Conservation (phyloP, 345 rosid species). For the Barbarea vulgaris region DNA sequence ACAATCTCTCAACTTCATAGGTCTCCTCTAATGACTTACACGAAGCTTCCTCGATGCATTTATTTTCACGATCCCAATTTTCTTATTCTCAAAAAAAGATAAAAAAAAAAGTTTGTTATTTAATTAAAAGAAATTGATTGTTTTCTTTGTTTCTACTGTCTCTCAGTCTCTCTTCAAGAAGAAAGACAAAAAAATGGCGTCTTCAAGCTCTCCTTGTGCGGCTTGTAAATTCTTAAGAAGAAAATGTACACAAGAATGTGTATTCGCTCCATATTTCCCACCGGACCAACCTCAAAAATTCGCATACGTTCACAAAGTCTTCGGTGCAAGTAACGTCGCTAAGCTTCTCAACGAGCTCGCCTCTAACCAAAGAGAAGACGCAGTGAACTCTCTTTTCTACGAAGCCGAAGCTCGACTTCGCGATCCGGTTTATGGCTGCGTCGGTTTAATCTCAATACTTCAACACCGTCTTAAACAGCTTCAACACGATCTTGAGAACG, state of each 20-base stretch:
- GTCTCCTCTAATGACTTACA: slow-evolving; percentile 26
- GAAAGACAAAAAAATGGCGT: slow-evolving; percentile 47
- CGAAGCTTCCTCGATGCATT: slow-evolving; percentile 43
- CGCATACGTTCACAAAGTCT: slow-evolving; percentile 56
- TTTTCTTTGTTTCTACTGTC: neutral
- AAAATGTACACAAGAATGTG: slow-evolving; percentile 71
- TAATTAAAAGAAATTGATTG: neutral
- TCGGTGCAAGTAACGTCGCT: slow-evolving; percentile 70
- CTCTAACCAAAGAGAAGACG: slow-evolving; percentile 60
- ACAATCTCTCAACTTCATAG: slow-evolving; percentile 6
- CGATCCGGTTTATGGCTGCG: slow-evolving; percentile 89
- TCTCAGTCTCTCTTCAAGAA: slow-evolving; percentile 18
- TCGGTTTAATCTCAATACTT: slow-evolving; percentile 68
- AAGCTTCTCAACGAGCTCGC: slow-evolving; percentile 61
- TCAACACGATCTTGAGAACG: slow-evolving; percentile 51
- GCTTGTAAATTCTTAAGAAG: slow-evolving; percentile 61
- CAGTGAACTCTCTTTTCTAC: slow-evolving; percentile 66
- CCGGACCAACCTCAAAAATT: slow-evolving; percentile 66
- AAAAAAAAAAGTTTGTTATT: neutral
- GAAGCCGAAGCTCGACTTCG: slow-evolving; percentile 78
- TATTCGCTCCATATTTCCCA: slow-evolving; percentile 72
- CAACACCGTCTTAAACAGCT: slow-evolving; percentile 64
- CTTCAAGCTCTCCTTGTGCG: slow-evolving; percentile 64
- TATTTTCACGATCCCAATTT: slow-evolving; percentile 43
- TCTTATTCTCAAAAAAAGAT: slow-evolving; percentile 4